Base-by-base conservation (phyloP, 805 yeast genomes). In the Yarrowia osloensis region DNA sequence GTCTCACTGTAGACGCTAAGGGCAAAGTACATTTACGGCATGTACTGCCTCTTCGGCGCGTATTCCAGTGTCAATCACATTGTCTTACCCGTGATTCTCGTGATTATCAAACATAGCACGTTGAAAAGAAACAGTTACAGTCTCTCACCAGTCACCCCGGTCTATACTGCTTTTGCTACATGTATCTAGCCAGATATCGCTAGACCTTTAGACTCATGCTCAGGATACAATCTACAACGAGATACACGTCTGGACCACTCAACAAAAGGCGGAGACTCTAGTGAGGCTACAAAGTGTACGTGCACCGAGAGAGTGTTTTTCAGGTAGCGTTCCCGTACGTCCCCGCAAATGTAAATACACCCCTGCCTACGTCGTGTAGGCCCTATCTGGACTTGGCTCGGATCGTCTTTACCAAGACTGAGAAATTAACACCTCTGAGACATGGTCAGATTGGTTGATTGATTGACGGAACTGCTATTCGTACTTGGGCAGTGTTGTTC, bases 341-440 rank as follows among this genome's bases (percentile, higher is more conserved):
- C 55, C 55, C 39, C 55, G 31, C 40, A 21, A 50, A 17, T 50
- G 57, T 33, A 50, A 50, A 31, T 31, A 33, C 57, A 50, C 57
- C 57, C 57, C 40, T 50, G 57, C 40, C 57, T 50, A 50, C 40
- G 28, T 31, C 40, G 40, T 33, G 57, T 50, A 21, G 40, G 28
- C 21, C 57, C 19, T 33, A 50, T 50, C 40, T 33, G 2, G 24
- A 9, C 39, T 49, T 21, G 55, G 55, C 28, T 29, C 17, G 9
- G n/a, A 47, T 47, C 52, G 35, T 2, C 52, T 47, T 31, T 8
- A 15, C 13, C 15, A 21, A 22, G 21, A 42, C 21, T n/a, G 35
- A 29, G 37, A 29, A 31, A 29, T 49, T 19, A 49, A 31, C 55
- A 31, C 50, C 17, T 46, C 35, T 47, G 35, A 49, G 39, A 49